Base-by-base conservation (phyloP, 2,329 filamentous ascomycete species). In the Septoria petroselini region DNA sequence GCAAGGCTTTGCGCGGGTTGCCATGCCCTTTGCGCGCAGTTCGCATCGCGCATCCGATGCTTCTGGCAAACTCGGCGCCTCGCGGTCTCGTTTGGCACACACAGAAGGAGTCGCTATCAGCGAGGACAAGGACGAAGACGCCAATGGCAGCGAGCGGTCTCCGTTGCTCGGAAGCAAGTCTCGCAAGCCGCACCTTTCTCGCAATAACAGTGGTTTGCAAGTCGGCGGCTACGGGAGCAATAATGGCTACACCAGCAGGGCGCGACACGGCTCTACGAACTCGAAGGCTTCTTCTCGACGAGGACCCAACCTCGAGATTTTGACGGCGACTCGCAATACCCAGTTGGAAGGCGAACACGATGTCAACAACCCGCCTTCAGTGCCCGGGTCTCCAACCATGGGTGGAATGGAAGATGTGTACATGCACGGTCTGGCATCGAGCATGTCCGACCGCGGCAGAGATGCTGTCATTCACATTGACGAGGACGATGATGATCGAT, bases 321-420 rank as follows among this genome's bases (percentile, higher is more conserved):
- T 50, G 46, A 57, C 48, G 37, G 41, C 30, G 35, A 40, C 42
- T n/a, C 39, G 51, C 25, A 53, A 53, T 35, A 31, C 43, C 17
- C 37, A 45, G 18, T 23, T 48, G 11, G 57, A 54, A 7, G 50
- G 50, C 39, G 41, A 39, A 27, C 53, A 81, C 67, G 77, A 84
- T 71, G 76, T 84, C 56, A 84, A 84, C 64, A 84, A 84, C 54
- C 81, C 81, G 8, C 81, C 81, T 0, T 84, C 81, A 0, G 73
- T 82, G 18, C 81, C 81, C 1, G 73, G 73, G 2, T 82, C 80
- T 42, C 81, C 81, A 0, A 75, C 74, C 38, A 57, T 79, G 29
- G 76, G 78, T 2, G 73, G 77, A 3, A 71, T 76, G 59, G 78
- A 82, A 55, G 80, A 83, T 73, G 74, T 85, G 56, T 84, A 90